phyloP scores from a whole-genome alignment of 495 filamentous ascomycete genomes.

The Hapsidospora chrysogenum region DNA sequence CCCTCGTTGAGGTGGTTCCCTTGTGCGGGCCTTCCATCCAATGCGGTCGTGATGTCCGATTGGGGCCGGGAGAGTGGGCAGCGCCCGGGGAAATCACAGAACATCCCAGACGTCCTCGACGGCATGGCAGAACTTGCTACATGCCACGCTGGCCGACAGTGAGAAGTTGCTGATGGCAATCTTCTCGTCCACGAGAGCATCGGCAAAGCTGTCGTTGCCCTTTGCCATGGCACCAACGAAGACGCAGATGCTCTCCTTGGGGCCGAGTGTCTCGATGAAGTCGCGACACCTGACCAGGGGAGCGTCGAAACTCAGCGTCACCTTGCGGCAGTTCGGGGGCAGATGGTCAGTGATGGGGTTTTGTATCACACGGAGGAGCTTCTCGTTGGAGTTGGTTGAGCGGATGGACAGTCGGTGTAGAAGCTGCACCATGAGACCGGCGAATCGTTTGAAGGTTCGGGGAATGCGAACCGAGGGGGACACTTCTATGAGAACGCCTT shows the following conservation, averaged over 20 bases:
- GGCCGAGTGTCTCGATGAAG: constrained; percentile 61
- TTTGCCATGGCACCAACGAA: constrained; percentile 99
- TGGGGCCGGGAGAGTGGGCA: not conserved
- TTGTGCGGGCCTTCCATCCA: not conserved
- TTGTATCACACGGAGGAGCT: constrained; percentile 91
- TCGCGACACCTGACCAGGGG: constrained; percentile 74
- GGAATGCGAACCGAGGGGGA: constrained; percentile 93
- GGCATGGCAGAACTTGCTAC: constrained; percentile 98
- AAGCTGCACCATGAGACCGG: constrained; percentile 97
- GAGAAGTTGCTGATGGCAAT: constrained; percentile 98
- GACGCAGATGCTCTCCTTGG: constrained; percentile 86
- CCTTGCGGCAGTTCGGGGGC: constrained; percentile 91
- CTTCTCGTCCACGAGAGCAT: constrained; percentile 84
- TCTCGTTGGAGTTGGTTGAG: constrained; percentile 89
- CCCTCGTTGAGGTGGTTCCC: not conserved
- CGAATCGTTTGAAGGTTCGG: constrained; percentile 96
- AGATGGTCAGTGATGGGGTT: constrained; percentile 96
- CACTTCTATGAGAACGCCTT: constrained; percentile 93
- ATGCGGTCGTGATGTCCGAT: not conserved
- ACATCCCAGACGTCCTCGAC: constrained; percentile 95
- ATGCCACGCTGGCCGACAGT: constrained; percentile 89
- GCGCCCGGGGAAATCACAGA: constrained; percentile 51
- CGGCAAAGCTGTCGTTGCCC: constrained; percentile 87
- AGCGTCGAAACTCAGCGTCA: constrained; percentile 85
- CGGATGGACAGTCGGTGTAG: constrained; percentile 91